Evolutionary conservation across 768 basidiomycete genomes (phyloP).

Genomic region (Suillus sp.): DNA sequence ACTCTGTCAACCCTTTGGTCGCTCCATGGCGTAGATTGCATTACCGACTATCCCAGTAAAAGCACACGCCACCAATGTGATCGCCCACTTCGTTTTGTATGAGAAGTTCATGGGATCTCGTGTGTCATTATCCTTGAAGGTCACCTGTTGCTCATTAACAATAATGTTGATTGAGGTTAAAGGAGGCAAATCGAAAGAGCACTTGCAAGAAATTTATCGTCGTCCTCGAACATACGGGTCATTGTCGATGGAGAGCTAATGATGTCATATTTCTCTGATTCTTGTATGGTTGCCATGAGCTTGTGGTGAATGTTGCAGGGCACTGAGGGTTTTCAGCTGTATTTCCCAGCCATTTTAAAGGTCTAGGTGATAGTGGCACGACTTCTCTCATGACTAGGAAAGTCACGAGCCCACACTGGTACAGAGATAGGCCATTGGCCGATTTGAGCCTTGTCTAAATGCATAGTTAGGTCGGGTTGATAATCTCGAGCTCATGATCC

Average conservation of each 20-base stretch:
- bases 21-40: neutral
- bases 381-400: conserved; percentile 1
- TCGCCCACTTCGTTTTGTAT: conserved; percentile 38
- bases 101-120: conserved; percentile 40
- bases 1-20: neutral
- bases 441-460: neutral
- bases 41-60: conserved; percentile 24
- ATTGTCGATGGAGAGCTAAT: neutral
- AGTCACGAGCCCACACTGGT: neutral
- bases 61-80: conserved; percentile 26
- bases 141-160: conserved; percentile 27
- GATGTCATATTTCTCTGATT: neutral
- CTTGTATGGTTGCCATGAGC: neutral
- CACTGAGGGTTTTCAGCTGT: neutral
- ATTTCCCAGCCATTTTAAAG: neutral
- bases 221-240: neutral
- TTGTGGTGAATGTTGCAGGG: neutral
- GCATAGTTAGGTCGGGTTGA: neutral
- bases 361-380: neutral
- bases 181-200: neutral
- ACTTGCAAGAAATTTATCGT: conserved; percentile 8
- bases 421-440: neutral
- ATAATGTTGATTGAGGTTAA: neutral
- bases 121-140: conserved; percentile 37
- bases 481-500: neutral